phyloP scores from a whole-genome alignment of 352 stramenopile genomes.

The Pelagophyceae sp. region DNA sequence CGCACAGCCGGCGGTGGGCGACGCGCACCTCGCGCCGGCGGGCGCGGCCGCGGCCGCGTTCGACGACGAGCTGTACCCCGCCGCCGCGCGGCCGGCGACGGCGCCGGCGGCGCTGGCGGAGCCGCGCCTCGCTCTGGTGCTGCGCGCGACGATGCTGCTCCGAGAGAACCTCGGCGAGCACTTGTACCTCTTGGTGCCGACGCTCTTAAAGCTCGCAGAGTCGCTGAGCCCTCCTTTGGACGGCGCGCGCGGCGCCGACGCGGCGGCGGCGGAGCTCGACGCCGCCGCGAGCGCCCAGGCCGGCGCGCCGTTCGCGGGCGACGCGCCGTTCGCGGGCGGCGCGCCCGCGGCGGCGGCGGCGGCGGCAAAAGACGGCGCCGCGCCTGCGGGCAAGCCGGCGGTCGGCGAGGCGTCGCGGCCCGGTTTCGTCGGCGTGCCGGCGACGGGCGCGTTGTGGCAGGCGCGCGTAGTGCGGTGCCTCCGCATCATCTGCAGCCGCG shows the following conservation, averaged over 20 bases:
- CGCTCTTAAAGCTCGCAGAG: constrained; percentile 81
- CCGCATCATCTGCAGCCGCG: constrained; percentile 5
- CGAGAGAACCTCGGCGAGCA: constrained; percentile 80
- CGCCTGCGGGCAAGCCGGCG: too few relatives aligned
- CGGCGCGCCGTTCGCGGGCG: constrained; percentile 64
- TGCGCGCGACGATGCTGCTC: constrained; percentile 74
- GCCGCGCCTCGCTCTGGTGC: constrained; percentile 46
- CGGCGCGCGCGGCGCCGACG: constrained; percentile 18
- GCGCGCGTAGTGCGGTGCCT: constrained; percentile 18
- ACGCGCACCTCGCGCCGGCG: not conserved
- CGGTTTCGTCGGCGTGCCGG: not conserved
- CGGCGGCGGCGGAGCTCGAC: constrained; percentile 52
- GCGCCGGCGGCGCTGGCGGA: constrained; percentile 10
- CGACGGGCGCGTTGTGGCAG: constrained; percentile 21
- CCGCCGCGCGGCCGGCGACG: not conserved
- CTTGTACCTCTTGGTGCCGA: constrained; percentile 83
- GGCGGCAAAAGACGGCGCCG: not conserved
- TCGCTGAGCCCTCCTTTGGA: constrained; percentile 66
- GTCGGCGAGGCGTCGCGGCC: not conserved
- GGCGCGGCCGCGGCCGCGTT: not conserved
- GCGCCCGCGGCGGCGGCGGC: constrained; percentile 54
- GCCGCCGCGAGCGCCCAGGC: constrained; percentile 53
- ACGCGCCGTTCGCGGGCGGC: constrained; percentile 56
- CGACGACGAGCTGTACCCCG: not conserved
- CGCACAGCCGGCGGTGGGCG: not conserved